Base-by-base conservation (phyloP, 495 filamentous ascomycete genomes). In the Trichoderma parareesei region DNA sequence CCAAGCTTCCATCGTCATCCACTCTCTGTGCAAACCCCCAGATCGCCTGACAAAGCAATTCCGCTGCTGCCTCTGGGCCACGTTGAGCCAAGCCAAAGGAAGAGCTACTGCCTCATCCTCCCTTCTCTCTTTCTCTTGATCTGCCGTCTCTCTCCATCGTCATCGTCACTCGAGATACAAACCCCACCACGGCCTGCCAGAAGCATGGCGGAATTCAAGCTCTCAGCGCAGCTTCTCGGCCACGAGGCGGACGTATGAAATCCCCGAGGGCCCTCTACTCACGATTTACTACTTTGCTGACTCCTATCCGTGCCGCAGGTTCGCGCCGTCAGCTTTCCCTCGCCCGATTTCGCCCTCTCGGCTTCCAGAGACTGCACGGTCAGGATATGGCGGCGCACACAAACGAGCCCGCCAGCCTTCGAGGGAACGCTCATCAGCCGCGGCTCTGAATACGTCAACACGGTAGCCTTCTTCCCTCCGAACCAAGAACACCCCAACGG, bases 361-460 rank as follows among this genome's bases (percentile, higher is more conserved):
- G 90, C 90, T 27, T 97, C 93, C 63, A 84, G 95, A 74, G 95
- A 98, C 81, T 86, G 86, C 64, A 96, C 92, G 4, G 93, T 96
- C 46, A 87, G 92, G 42, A 73, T 91, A 57, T 99, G 95, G 95
- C 90, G 87, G 68, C 75, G 76, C 49, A 79, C 86, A 53, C 79
- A 71, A 57, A 69, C 72, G 0, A 63, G 85, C 14, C 92, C 85
- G 48, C 89, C 90, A 11, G 74, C 77, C 18, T 97, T 88, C 71
- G 91, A 96, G 68, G 82, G 84, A 68, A 87, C 84, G 3, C 87
- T 96, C 64, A 81, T 86, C 61, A 87, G 87, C 38, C 87, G 92
- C 66, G 89, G 89, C 61, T 80, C 87, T 44, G 85, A 87, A 44
- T 98, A 93, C 70, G 85, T 97, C 72, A 98, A 97, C 77, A 81